Conservation (phyloP, 1,284 basidiomycete genomes). For the Cystobasidium pallidum region DNA sequence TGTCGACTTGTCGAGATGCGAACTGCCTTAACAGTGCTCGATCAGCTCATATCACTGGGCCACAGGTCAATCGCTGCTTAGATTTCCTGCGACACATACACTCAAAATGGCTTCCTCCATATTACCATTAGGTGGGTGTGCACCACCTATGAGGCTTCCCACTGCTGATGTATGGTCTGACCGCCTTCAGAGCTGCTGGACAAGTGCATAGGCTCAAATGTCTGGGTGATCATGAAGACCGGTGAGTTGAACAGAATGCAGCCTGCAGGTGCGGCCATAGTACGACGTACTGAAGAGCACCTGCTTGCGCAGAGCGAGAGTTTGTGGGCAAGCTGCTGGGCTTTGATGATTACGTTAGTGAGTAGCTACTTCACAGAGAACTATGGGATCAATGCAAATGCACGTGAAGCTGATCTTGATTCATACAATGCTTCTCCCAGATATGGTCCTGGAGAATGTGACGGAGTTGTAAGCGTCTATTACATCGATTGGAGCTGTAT, state of each 20-base stretch:
- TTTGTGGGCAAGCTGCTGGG: constrained; percentile 94
- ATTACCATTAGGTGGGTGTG: constrained; percentile 60
- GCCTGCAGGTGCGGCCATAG: neutral
- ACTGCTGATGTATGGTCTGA: too few species aligned
- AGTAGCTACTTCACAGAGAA: constrained; percentile 61
- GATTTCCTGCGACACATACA: neutral
- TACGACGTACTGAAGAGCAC: neutral
- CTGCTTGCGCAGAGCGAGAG: constrained; percentile 68
- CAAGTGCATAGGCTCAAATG: constrained; percentile 86
- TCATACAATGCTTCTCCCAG: neutral
- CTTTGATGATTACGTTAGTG: constrained; percentile 99
- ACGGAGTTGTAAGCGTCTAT: constrained; percentile 82
- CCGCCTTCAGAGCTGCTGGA: constrained; percentile 91
- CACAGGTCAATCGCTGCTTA: neutral
- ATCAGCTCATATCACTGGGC: neutral
- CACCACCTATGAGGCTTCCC: too few species aligned
- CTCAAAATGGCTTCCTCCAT: constrained; percentile 67
- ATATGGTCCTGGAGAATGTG: constrained; percentile 98
- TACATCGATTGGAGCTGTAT: neutral
- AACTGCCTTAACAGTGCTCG: neutral
- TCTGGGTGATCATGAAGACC: constrained; percentile 96
- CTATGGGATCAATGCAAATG: neutral
- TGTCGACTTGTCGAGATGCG: neutral
- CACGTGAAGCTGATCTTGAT: constrained; percentile 6
- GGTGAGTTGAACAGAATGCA: constrained; percentile 36